A percentile compares a stretch with the other conserved stretches of the same genome.
phyloP scores from a whole-genome alignment of 208 protist species.

The Leptomonas pyrrhocoris region DNA sequence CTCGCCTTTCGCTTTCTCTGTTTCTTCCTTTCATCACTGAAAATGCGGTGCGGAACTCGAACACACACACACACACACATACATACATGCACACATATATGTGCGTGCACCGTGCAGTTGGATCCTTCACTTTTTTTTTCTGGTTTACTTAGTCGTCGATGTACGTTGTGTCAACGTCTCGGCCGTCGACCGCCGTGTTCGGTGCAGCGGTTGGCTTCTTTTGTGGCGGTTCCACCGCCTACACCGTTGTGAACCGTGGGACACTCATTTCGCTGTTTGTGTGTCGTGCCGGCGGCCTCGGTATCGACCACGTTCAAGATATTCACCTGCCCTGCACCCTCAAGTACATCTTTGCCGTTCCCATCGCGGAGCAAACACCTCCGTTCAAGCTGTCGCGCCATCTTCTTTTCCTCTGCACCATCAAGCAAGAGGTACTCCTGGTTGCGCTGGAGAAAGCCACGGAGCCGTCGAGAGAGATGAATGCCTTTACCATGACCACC shows the following conservation, averaged over 20 bases:
- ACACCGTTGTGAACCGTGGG: slow-evolving; percentile 60
- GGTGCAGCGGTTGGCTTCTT: slow-evolving; percentile 52
- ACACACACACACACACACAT: not conserved
- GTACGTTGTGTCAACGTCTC: slow-evolving; percentile 60
- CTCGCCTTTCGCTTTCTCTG: not conserved
- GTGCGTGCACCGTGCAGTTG: not conserved
- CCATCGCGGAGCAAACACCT: slow-evolving; percentile 37
- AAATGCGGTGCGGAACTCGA: not conserved
- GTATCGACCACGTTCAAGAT: slow-evolving; percentile 50
- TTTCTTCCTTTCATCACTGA: not conserved
- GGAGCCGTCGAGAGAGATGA: not conserved
- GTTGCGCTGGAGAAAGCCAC: slow-evolving; percentile 42
- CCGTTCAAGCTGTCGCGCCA: slow-evolving; percentile 41
- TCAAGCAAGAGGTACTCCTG: slow-evolving; percentile 77
- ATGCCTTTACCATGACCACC: slow-evolving; percentile 44
- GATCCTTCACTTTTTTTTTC: not conserved
- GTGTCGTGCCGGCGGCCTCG: slow-evolving; percentile 1
- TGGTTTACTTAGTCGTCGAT: slow-evolving; percentile 15
- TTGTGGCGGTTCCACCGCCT: slow-evolving; percentile 19
- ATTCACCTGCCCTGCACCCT: slow-evolving; percentile 64
- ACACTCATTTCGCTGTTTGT: slow-evolving; percentile 60
- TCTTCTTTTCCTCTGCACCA: slow-evolving; percentile 75
- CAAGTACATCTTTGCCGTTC: slow-evolving; percentile 69
- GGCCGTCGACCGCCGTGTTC: slow-evolving; percentile 50
- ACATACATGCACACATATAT: not conserved